phyloP scores from a whole-genome alignment of 2,329 filamentous ascomycete genomes.

The Diaporthe sp. region DNA sequence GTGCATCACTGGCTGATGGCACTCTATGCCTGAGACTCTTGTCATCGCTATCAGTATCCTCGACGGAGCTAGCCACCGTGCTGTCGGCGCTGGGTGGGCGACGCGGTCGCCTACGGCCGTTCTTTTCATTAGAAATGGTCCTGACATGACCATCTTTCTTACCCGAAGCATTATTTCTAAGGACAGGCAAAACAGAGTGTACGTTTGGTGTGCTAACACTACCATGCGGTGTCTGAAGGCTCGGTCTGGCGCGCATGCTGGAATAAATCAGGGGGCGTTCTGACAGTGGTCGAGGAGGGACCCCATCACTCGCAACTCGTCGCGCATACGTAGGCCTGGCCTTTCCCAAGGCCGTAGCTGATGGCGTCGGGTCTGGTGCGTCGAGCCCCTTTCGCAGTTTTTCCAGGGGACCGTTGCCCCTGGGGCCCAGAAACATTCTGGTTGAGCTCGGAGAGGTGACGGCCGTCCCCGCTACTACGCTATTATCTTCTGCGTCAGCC shows the following conservation, averaged over 20 bases:
- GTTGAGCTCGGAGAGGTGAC: neutral
- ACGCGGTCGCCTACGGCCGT: neutral
- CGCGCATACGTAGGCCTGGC: neutral
- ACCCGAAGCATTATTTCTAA: neutral
- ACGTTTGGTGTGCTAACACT: neutral
- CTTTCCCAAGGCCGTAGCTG: neutral
- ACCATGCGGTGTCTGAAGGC: neutral
- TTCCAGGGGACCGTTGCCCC: neutral
- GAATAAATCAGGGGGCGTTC: constrained; percentile 35
- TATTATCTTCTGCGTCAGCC: neutral
- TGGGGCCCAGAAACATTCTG: neutral
- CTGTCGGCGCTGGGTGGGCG: neutral
- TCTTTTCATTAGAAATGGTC: neutral
- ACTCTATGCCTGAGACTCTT: neutral
- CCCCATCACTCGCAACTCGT: constrained; percentile 26
- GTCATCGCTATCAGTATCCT: neutral
- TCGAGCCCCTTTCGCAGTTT: neutral
- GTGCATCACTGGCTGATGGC: neutral
- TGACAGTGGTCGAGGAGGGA: constrained; percentile 36
- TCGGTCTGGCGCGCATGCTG: neutral
- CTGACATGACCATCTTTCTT: neutral
- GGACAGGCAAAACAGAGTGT: neutral
- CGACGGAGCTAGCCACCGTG: neutral
- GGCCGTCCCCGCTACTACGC: neutral
- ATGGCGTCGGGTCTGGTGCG: neutral